A percentile compares a stretch with the other conserved stretches of the same genome.
Evolutionary conservation across 495 filamentous ascomycete genomes (phyloP).

Genomic region (Pseudotulostoma volvatum): DNA sequence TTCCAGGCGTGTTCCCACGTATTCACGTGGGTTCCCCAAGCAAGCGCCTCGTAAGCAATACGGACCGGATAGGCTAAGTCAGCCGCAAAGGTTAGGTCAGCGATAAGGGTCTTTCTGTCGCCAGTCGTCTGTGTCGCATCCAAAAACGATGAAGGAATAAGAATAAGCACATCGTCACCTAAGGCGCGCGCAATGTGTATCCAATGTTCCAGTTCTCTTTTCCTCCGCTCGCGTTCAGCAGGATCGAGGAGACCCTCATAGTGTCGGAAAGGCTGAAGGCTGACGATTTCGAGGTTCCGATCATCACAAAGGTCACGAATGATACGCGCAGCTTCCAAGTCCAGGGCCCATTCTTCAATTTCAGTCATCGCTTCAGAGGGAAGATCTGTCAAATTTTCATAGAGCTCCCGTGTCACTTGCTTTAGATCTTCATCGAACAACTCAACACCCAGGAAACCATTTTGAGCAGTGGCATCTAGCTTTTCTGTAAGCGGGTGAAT

Average conservation of each 20-base stretch:
- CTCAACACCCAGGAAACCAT: slow-evolving; percentile 58
- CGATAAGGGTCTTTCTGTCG: slow-evolving; percentile 40
- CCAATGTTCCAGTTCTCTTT: slow-evolving; percentile 51
- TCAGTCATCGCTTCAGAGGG: too few relatives aligned
- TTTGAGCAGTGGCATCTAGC: slow-evolving; percentile 44
- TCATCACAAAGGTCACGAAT: slow-evolving; percentile 40
- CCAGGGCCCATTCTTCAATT: slow-evolving; percentile 1
- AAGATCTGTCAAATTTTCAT: too few relatives aligned
- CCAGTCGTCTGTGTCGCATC: slow-evolving; percentile 39
- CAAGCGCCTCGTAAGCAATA: slow-evolving; percentile 63
- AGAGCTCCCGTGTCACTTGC: slow-evolving; percentile 31
- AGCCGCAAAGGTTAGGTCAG: slow-evolving; percentile 47
- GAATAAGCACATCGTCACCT: slow-evolving; percentile 52
- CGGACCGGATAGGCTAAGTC: slow-evolving; percentile 46
- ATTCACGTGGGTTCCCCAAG: slow-evolving; percentile 57
- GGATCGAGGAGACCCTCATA: slow-evolving; percentile 63
- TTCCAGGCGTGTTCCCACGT: slow-evolving; percentile 62
- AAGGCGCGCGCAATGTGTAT: slow-evolving; percentile 48
- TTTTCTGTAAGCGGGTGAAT: slow-evolving; percentile 48
- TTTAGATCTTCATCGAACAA: slow-evolving; percentile 68
- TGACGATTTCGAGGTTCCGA: slow-evolving; percentile 44
- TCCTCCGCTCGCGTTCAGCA: slow-evolving; percentile 34
- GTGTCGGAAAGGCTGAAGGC: slow-evolving; percentile 64
- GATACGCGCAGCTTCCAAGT: slow-evolving; percentile 38
- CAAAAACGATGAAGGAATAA: slow-evolving; percentile 59